Evolutionary conservation across 2,329 filamentous ascomycete species (phyloP).

Genomic region (Microcyclosporella mali): DNA sequence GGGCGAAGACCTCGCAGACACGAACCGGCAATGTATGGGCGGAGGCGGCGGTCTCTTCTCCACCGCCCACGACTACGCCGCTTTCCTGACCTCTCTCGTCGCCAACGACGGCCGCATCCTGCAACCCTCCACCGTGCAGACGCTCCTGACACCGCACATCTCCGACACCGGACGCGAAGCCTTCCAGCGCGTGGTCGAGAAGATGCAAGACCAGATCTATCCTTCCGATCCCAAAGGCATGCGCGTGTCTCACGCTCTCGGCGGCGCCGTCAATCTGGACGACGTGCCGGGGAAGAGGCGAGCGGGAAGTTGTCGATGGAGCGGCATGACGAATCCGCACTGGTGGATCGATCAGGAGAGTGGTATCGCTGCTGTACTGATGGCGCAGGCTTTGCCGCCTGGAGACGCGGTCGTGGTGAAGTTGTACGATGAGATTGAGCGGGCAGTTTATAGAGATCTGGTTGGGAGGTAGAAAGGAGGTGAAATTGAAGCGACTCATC

Average conservation of each 20-base stretch:
- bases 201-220: conserved; percentile 10
- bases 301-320: conserved; percentile 38
- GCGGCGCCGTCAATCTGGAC: conserved; percentile 37
- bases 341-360: conserved; percentile 39
- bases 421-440: conserved; percentile 35
- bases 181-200: conserved; percentile 8
- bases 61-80: conserved; percentile 38
- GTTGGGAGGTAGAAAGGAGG: neutral
- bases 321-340: conserved; percentile 41
- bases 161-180: conserved; percentile 4
- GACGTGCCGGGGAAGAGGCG: conserved; percentile 33
- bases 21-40: conserved; percentile 18
- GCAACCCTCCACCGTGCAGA: conserved; percentile 34
- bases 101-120: conserved; percentile 46
- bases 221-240: conserved; percentile 19
- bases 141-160: conserved; percentile 47
- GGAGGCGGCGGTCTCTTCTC: conserved; percentile 26
- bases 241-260: conserved; percentile 36
- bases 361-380: conserved; percentile 37
- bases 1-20: conserved; percentile 5
- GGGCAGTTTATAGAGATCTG: conserved; percentile 32
- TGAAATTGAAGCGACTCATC: too few relatives aligned
- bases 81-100: conserved; percentile 43
- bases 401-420: conserved; percentile 34
- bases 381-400: conserved; percentile 35